These are phyloP conservation scores for Dovyalis caffra DNA, from an alignment of 345 rosid genomes.

Conservation along the genomic window DNA sequence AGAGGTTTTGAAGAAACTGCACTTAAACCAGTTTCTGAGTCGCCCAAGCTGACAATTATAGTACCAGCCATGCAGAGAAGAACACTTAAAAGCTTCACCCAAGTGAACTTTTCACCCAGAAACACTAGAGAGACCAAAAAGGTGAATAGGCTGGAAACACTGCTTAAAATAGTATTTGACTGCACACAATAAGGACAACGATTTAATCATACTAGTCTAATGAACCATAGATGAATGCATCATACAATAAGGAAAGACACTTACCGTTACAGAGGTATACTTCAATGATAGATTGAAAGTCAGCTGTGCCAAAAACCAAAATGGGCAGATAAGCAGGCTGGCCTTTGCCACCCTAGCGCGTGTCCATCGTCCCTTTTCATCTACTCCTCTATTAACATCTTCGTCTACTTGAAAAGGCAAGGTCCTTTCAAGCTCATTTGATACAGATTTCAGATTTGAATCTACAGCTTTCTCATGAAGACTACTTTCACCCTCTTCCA, in stretches of 20 bases:
- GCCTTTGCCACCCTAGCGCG: conserved; percentile 75
- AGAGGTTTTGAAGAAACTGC: conserved; percentile 61
- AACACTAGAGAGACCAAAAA: conserved; percentile 72
- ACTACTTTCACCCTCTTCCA: conserved; percentile 39
- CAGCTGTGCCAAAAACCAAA: conserved; percentile 94
- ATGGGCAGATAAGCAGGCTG: conserved; percentile 78
- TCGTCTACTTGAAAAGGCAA: conserved; percentile 25
- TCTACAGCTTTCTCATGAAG: conserved; percentile 30
- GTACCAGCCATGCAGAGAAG: conserved; percentile 95
- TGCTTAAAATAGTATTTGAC: conserved; percentile 96
- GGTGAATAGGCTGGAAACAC: conserved; percentile 87
- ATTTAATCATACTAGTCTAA: conserved; percentile 7
- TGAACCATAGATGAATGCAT: not conserved
- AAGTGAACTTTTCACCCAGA: conserved; percentile 84
- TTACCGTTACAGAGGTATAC: conserved; percentile 88
- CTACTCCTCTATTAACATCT: conserved; percentile 39
- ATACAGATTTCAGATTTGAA: conserved; percentile 29
- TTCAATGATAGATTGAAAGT: conserved; percentile 86
- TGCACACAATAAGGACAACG: conserved; percentile 34
- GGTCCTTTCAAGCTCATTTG: conserved; percentile 26
- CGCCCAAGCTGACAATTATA: conserved; percentile 82
- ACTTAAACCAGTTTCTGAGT: conserved; percentile 47
- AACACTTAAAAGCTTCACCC: conserved; percentile 86
- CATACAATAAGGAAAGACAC: conserved; percentile 16
- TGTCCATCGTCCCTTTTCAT: conserved; percentile 87